These are phyloP conservation scores for Dendrocalamus sinicus DNA, from an alignment of 176 grass and related monocot species.

Conservation along the genomic window DNA sequence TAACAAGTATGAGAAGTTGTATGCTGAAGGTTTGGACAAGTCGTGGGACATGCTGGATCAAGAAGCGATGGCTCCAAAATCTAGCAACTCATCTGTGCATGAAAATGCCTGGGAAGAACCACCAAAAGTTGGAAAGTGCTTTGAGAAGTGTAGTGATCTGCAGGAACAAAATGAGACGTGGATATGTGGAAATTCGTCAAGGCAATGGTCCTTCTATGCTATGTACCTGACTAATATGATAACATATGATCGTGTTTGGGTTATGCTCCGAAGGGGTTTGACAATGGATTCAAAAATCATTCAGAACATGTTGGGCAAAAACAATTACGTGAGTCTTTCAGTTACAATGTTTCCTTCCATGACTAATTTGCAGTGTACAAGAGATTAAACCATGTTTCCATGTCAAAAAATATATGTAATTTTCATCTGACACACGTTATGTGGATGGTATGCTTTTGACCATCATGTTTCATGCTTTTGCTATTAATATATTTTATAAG, in stretches of 20 bases:
- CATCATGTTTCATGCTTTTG: conserved; percentile 22
- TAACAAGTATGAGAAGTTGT: conserved; percentile 52
- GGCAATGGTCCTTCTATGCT: conserved; percentile 60
- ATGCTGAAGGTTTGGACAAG: conserved; percentile 38
- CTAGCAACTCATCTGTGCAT: conserved; percentile 43
- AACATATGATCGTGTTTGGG: conserved; percentile 78
- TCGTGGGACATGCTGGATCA: conserved; percentile 54
- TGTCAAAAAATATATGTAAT: conserved; percentile 1
- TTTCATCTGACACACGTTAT: conserved; percentile 30
- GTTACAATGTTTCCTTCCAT: conserved; percentile 36
- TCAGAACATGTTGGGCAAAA: conserved; percentile 58
- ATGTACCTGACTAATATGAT: conserved; percentile 66
- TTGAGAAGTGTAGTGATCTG: conserved; percentile 32
- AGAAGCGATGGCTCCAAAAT: conserved; percentile 47
- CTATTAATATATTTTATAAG: conserved; percentile 11
- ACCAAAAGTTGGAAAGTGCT: conserved; percentile 37
- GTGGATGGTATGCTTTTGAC: conserved; percentile 12
- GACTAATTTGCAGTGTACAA: conserved; percentile 29
- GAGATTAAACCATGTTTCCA: neutral
- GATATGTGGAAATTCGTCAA: conserved; percentile 35
- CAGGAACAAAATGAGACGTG: conserved; percentile 41
- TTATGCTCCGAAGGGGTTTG: conserved; percentile 51
- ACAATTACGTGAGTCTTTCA: conserved; percentile 61
- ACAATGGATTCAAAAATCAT: conserved; percentile 61
- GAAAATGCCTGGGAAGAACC: conserved; percentile 43